Evolutionary conservation across 164 flowering plant genomes (phyloP), one percentile per base, ranked within the genome.

Genomic region (Vitis rupestris): DNA sequence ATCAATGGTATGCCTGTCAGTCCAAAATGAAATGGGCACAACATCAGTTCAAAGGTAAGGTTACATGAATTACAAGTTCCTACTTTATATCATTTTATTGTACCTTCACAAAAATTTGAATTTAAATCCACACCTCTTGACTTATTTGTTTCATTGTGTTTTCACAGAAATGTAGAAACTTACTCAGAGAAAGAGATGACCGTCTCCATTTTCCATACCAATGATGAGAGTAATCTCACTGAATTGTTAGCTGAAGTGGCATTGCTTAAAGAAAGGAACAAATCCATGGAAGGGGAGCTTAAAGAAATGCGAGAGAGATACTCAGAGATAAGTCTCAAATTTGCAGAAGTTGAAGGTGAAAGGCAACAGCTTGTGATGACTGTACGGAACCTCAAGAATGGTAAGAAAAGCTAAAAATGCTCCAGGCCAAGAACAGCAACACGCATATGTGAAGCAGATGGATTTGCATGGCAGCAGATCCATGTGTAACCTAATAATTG

Each of bases 291-390:
- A 80, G 76, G 29, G 13, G 99, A 95, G 70, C 79, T 92, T 74
- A 91, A 89, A 76, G 99, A 93, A n/a, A 90, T 95, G 94, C 83
- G 88, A 80, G 96, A 83, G 72, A 91, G 97, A 82, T 95, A 95
- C 71, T 90, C 98, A 54, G 97, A 86, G 67, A 87, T 90, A 76
- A 95, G 99, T 72, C 91, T 95, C 70, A 87, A 80, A 78, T 95
- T 95, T 74, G 99, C 98, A 63, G 98, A 88, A 75, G 97, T 95
- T 10, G 99, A 95, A 79, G 96, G 97, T 19, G 98, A 95, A 82
- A 80, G 99, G 69, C 97, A 92, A 71, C 81, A 83, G 70, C 97
- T 95, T 65, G 91, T 93, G 31, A 95, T 95, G 97, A 84, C 79
- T 16, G 78, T 94, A 8, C 90, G 97, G 10, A 92, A 86, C 66